Conservation (phyloP, 2,329 filamentous ascomycete genomes). For the Botrytis tulipae region DNA sequence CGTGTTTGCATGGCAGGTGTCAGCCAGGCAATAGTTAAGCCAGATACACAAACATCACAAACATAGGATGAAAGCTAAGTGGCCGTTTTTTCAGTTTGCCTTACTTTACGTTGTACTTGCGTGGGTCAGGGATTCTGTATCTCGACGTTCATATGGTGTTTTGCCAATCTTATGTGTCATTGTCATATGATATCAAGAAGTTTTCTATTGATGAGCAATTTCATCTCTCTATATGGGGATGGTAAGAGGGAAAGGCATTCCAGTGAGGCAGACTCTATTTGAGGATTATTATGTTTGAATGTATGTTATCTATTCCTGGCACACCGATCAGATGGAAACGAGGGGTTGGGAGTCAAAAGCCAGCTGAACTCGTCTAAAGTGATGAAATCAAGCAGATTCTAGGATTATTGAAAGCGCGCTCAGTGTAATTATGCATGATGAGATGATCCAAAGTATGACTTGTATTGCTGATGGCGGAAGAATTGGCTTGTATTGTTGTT, state of each 20-base stretch:
- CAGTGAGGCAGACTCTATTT: conserved; percentile 15
- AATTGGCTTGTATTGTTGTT: background rate
- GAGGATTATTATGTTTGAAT: background rate
- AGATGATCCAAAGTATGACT: background rate
- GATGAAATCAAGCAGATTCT: conserved; percentile 9
- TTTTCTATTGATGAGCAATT: conserved; percentile 6
- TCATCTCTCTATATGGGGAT: background rate
- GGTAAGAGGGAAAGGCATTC: conserved; percentile 15
- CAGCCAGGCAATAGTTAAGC: conserved; percentile 12
- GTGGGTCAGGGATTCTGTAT: conserved; percentile 5
- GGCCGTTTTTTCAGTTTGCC: conserved; percentile 16
- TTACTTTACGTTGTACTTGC: conserved; percentile 15
- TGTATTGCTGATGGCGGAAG: background rate
- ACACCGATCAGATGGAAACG: conserved; percentile 11
- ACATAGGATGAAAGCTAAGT: conserved; percentile 13
- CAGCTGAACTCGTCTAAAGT: conserved; percentile 11
- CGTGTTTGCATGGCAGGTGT: conserved; percentile 16
- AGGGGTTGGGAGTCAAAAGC: conserved; percentile 8
- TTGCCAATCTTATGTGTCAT: conserved; percentile 19
- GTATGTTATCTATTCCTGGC: conserved; percentile 4
- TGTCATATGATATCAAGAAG: conserved; percentile 10
- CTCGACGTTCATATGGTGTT: conserved; percentile 5
- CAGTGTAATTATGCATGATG: conserved; percentile 12
- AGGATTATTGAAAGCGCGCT: conserved; percentile 10
- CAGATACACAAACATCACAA: conserved; percentile 9